Evolutionary conservation across 257 asterid species (phyloP).

Genomic region (Nicotiana paniculata): DNA sequence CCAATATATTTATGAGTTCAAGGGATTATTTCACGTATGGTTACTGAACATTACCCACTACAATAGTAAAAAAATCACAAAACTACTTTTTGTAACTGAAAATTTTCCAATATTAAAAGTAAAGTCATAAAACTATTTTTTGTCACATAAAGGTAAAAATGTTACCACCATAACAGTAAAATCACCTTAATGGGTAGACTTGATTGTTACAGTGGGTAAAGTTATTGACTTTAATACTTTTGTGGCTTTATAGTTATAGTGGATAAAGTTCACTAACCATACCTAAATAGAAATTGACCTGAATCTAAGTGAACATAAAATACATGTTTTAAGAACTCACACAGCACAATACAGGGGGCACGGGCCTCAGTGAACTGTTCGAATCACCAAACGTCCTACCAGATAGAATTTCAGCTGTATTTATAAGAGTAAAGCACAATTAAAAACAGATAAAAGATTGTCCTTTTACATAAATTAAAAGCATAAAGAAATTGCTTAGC

Average conservation of each 20-base stretch:
- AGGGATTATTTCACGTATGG: neutral
- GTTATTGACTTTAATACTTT: too few relatives aligned
- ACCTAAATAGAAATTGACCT: neutral
- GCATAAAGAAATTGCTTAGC: neutral
- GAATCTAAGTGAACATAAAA: neutral
- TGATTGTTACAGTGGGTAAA: too few relatives aligned
- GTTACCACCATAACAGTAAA: too few relatives aligned
- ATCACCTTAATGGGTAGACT: too few relatives aligned
- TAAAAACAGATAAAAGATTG: neutral
- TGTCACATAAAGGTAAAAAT: too few relatives aligned
- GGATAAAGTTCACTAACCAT: neutral
- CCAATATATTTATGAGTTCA: neutral
- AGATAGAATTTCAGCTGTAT: conserved; percentile 14
- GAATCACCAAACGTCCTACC: conserved; percentile 30
- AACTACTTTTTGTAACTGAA: too few relatives aligned
- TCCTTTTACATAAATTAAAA: neutral
- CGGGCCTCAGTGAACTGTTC: conserved; percentile 13
- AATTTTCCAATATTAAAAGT: too few relatives aligned
- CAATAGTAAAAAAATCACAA: neutral
- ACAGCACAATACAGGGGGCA: conserved; percentile 21
- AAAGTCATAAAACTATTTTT: too few relatives aligned
- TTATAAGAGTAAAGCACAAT: neutral
- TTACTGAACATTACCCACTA: neutral
- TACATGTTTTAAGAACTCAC: conserved; percentile 34
- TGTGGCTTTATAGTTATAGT: neutral